Base-by-base conservation (phyloP, 1,284 basidiomycete species). In the Trichosporon coremiiforme region DNA sequence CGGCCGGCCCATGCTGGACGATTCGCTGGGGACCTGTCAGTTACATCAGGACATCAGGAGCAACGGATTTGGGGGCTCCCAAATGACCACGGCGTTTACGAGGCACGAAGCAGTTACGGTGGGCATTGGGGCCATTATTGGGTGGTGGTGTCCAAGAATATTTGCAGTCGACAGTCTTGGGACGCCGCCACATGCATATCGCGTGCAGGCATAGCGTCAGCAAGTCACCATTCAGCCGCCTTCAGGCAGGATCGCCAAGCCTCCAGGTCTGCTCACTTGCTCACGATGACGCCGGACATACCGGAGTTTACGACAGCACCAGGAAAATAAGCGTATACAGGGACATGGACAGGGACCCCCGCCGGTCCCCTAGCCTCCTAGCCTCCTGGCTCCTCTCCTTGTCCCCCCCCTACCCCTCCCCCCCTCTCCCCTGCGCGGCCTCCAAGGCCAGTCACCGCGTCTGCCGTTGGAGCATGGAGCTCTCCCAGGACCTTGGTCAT, bases 201-300 rank as follows among this genome's bases (percentile, higher is more conserved):
- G 55, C 55, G 55, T 60, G 55, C 55, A 33, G 29, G 29, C 55
- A 60, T 29, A 60, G 25, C 55, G 55, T 33, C 55, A 60, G 55
- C 31, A 60, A 53, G 50, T 17, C 9, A 17, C 20, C 20, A 22
- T 7, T 35, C 33, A 35, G 33, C 33, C 33, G 9, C 7, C 7
- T 35, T 35, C 17, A 20, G 20, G 50, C 50, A 22, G 50, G 15
- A 53, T 17, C 50, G 50, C 50, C 50, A 53, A 53, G 50, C 50
- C 22, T 35, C 2, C 22, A 17, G 20, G 22, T 7, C 17, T 17
- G 47, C 50, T 53, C 5, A 25, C 50, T 25, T 7, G 50, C 50
- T 20, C 2, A 20, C 50, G n/a, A 53, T 53, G 50, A 53, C 50
- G 50, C 50, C 50, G 50, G 50, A 53, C 50, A 53, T 53, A 53